These are phyloP conservation scores for Pseudogymnoascus sp. DNA, from an alignment of 2,329 filamentous ascomycete species.

Conservation along the genomic window DNA sequence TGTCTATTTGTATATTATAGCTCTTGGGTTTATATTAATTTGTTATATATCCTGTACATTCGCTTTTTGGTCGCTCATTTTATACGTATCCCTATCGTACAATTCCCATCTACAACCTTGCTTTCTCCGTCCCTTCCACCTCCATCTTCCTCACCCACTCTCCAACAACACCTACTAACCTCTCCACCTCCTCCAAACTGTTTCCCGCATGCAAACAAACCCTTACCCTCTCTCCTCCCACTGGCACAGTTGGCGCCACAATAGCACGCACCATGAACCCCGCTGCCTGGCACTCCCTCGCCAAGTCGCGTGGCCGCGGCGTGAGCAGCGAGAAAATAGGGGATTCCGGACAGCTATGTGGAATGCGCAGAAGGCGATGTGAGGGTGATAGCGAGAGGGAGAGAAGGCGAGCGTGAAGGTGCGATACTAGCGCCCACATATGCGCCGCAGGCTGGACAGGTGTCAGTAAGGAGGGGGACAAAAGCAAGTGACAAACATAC, in stretches of 20 bases:
- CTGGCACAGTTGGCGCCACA: constrained; percentile 59
- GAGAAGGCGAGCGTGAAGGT: not conserved
- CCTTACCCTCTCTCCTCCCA: constrained; percentile 53
- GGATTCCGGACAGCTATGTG: constrained; percentile 37
- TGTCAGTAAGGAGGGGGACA: not conserved
- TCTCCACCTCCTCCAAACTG: constrained; percentile 46
- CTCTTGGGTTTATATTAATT: not conserved
- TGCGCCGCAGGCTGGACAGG: constrained; percentile 8
- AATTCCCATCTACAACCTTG: not conserved
- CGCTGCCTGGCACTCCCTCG: constrained; percentile 47
- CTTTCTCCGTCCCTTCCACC: not conserved
- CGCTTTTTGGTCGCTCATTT: not conserved
- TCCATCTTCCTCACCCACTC: constrained; percentile 16
- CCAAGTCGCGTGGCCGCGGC: constrained; percentile 47
- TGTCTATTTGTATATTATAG: not conserved
- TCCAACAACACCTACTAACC: constrained; percentile 29
- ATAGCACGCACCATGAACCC: constrained; percentile 57
- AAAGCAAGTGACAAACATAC: constrained; percentile 26
- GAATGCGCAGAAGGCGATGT: constrained; percentile 17
- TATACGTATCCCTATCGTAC: not conserved
- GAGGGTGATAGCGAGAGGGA: not conserved
- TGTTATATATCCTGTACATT: not conserved
- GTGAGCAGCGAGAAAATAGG: constrained; percentile 60
- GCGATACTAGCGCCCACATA: not conserved
- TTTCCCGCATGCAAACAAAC: constrained; percentile 63